Conservation (phyloP, 805 yeast species). For the Metschnikowia kofuensis region DNA sequence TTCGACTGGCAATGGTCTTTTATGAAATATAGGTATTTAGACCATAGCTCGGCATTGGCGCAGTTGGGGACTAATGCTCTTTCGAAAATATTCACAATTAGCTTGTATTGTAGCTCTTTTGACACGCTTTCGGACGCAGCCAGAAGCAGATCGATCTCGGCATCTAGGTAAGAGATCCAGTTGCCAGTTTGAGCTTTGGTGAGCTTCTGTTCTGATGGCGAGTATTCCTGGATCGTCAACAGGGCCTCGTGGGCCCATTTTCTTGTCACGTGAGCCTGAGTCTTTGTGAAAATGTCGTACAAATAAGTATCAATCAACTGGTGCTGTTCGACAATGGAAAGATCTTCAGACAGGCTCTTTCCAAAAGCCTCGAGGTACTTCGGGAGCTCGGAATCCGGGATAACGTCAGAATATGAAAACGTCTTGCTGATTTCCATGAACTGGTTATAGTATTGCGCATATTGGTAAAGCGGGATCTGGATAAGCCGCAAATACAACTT, state of each 20-base stretch:
- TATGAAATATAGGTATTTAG: slow-evolving; percentile 57
- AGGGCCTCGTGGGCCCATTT: slow-evolving; percentile 74
- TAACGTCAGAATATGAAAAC: slow-evolving; percentile 27
- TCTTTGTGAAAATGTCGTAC: slow-evolving; percentile 39
- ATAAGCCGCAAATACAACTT: slow-evolving; percentile 45
- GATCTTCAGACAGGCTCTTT: slow-evolving; percentile 21
- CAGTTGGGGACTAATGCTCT: slow-evolving; percentile 73
- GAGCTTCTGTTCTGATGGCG: slow-evolving; percentile 35
- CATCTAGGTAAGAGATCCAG: slow-evolving; percentile 66
- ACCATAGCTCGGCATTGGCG: slow-evolving; percentile 61
- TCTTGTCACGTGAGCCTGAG: slow-evolving; percentile 51
- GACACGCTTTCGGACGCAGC: background rate
- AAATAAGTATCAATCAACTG: slow-evolving; percentile 44
- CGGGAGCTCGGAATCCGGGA: slow-evolving; percentile 18
- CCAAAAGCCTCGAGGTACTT: slow-evolving; percentile 23
- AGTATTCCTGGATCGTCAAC: slow-evolving; percentile 55
- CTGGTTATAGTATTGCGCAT: slow-evolving; percentile 67
- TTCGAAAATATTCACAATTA: slow-evolving; percentile 56
- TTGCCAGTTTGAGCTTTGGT: slow-evolving; percentile 41
- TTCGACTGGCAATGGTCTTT: slow-evolving; percentile 21
- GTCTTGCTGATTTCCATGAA: slow-evolving; percentile 38
- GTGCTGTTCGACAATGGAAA: slow-evolving; percentile 38
- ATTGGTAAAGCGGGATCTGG: slow-evolving; percentile 77
- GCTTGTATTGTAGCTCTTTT: slow-evolving; percentile 15
- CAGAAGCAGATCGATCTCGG: slow-evolving; percentile 34